Base-by-base conservation (phyloP, 1,284 basidiomycete genomes). In the Trichosporon sp. region DNA sequence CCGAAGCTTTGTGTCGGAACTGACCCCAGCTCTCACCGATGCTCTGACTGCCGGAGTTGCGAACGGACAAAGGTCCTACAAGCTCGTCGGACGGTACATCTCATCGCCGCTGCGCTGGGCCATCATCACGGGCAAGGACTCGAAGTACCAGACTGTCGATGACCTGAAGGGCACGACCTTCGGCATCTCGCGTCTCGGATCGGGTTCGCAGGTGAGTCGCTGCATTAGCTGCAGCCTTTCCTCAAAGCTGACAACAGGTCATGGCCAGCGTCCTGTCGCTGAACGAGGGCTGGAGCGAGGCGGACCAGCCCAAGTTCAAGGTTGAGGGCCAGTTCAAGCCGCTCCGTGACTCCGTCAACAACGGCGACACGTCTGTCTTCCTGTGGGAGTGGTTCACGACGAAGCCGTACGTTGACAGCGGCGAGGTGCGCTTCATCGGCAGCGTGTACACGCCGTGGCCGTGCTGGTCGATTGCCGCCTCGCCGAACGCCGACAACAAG, bases 301-400 rank as follows among this genome's bases (percentile, higher is more conserved):
- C 80, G 37, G 81, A 83, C 38, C 78, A 82, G 68, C 90, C 90
- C 0, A 86, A 90, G 76, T 96, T 95, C 80, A 87, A 91, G 86
- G 89, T 94, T 66, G 93, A 95, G 80, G 91, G 94, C 75, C 91
- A 95, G 77, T 94, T 97, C 77, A 90, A 89, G 67, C 92, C 93
- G n/a, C 86, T 99, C 19, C 89, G 97, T 69, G 86, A 91, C 76
- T 95, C 94, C 1, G 94, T 98, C 37, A 98, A 98, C 79, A 89
- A 91, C 67, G 92, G 90, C 0, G 81, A 83, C 65, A 84, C 80
- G 1, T 80, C 78, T 8, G 77, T 75, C n/a, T 81, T 81, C 75
- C 78, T 83, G 89, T 97, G 95, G 94, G 94, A 96, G 83, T 95
- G 92, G 92, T 98, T 97, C 84, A 98, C 96, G 1, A 98, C 96